Evolutionary conservation across 2,329 filamentous ascomycete species (phyloP).

Genomic region (Bipolaris zeicola): DNA sequence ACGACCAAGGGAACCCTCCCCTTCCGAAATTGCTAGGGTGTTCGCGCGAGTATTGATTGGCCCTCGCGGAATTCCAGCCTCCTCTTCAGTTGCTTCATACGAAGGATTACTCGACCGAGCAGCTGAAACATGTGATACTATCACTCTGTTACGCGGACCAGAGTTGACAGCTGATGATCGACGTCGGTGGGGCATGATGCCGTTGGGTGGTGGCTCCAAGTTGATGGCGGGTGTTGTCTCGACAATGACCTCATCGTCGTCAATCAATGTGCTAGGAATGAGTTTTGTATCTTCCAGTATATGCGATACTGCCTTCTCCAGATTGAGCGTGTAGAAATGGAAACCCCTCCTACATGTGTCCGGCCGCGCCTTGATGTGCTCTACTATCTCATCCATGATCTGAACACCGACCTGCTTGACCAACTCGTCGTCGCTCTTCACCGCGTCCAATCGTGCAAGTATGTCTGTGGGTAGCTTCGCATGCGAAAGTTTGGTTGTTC

Average conservation of each 20-base stretch:
- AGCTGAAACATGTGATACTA: conserved; percentile 69
- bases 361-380: conserved; percentile 72
- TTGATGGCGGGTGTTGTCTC: conserved; percentile 52
- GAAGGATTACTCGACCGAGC: conserved; percentile 57
- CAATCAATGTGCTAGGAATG: conserved; percentile 63
- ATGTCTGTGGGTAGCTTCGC: conserved; percentile 77
- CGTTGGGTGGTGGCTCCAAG: conserved; percentile 37
- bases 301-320: conserved; percentile 94
- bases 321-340: conserved; percentile 96
- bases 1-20: conserved; percentile 83
- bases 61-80: conserved; percentile 76
- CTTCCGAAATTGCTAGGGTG: conserved; percentile 91
- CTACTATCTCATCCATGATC: conserved; percentile 82
- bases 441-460: conserved; percentile 70
- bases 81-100: conserved; percentile 72
- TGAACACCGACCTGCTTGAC: conserved; percentile 82
- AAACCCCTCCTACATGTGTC: conserved; percentile 65
- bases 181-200: conserved; percentile 51
- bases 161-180: conserved; percentile 81
- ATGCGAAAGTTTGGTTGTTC: conserved; percentile 93
- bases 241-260: conserved; percentile 55
- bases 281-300: conserved; percentile 85
- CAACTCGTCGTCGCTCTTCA: conserved; percentile 79
- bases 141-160: conserved; percentile 84
- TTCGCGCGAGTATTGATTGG: conserved; percentile 77